Conservation (phyloP, 257 asterid species). For the Euphrasia confusa region DNA sequence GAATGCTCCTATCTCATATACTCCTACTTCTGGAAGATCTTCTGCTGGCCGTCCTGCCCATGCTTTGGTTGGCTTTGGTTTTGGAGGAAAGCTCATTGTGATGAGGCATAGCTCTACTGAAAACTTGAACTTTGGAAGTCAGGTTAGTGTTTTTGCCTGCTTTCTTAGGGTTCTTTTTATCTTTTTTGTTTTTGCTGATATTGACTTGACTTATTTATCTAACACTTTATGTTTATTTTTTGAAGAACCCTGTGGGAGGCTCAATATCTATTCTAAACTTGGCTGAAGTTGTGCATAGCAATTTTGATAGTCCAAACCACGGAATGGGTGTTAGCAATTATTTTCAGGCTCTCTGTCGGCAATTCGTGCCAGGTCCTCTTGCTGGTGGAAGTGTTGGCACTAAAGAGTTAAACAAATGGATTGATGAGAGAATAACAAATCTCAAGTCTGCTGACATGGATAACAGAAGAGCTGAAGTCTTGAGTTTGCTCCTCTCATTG, state of each 20-base stretch:
- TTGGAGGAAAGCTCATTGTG: slow-evolving; percentile 94
- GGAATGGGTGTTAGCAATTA: slow-evolving; percentile 48
- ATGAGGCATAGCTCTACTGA: slow-evolving; percentile 51
- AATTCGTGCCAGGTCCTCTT: slow-evolving; percentile 85
- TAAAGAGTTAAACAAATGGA: slow-evolving; percentile 88
- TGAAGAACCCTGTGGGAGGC: slow-evolving; percentile 64
- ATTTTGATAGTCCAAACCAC: slow-evolving; percentile 36
- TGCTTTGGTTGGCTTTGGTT: slow-evolving; percentile 90
- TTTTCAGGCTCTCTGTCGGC: slow-evolving; percentile 63
- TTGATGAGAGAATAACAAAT: slow-evolving; percentile 71
- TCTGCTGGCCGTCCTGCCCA: slow-evolving; percentile 98
- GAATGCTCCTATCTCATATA: slow-evolving; percentile 45
- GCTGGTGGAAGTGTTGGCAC: slow-evolving; percentile 61
- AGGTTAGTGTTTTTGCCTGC: slow-evolving; percentile 50
- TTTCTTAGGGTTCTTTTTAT: slow-evolving; percentile 13
- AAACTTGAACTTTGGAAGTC: slow-evolving; percentile 53
- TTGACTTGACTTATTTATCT: slow-evolving; percentile 26
- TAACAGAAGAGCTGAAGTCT: slow-evolving; percentile 55
- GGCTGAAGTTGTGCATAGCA: slow-evolving; percentile 56
- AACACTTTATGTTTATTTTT: slow-evolving; percentile 11
- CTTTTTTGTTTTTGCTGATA: slow-evolving; percentile 6
- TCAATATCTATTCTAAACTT: slow-evolving; percentile 70
- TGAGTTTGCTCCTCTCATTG: slow-evolving; percentile 73
- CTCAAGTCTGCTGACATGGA: slow-evolving; percentile 43
- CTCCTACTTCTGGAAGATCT: slow-evolving; percentile 64